Conservation (phyloP, 345 rosid species). For the Rhodamnia argentea region DNA sequence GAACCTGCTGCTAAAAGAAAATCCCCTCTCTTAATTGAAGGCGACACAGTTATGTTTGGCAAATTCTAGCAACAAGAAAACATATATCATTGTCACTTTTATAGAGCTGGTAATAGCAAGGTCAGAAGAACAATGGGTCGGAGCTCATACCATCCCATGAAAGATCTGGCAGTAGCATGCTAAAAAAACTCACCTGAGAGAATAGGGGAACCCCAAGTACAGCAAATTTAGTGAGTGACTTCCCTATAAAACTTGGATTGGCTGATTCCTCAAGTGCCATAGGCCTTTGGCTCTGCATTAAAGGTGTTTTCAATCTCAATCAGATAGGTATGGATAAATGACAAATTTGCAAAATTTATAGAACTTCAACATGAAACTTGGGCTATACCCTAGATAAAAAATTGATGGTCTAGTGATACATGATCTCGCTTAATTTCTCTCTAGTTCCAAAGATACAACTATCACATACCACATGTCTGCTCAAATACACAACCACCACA, state of each 20-base stretch:
- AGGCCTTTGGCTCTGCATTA: conserved; percentile 22
- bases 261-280: conserved; percentile 24
- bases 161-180: neutral
- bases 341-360: neutral
- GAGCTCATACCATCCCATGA: neutral
- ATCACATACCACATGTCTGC: neutral
- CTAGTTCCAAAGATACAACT: neutral
- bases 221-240: conserved; percentile 65
- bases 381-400: neutral
- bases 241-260: conserved; percentile 37
- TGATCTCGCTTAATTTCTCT: neutral
- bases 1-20: conserved; percentile 75
- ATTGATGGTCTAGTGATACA: neutral
- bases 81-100: neutral
- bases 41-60: conserved; percentile 28
- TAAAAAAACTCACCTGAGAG: conserved; percentile 29
- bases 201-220: conserved; percentile 53
- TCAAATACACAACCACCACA: neutral
- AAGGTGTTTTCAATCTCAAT: conserved; percentile 16
- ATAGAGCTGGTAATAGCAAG: neutral
- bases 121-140: neutral
- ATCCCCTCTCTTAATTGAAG: conserved; percentile 48
- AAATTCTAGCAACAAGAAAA: conserved; percentile 27
- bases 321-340: conserved; percentile 15
- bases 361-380: neutral